These are phyloP conservation scores for Phytopythium cucurbitacearum DNA, from an alignment of 352 stramenopile species.

Conservation along the genomic window DNA sequence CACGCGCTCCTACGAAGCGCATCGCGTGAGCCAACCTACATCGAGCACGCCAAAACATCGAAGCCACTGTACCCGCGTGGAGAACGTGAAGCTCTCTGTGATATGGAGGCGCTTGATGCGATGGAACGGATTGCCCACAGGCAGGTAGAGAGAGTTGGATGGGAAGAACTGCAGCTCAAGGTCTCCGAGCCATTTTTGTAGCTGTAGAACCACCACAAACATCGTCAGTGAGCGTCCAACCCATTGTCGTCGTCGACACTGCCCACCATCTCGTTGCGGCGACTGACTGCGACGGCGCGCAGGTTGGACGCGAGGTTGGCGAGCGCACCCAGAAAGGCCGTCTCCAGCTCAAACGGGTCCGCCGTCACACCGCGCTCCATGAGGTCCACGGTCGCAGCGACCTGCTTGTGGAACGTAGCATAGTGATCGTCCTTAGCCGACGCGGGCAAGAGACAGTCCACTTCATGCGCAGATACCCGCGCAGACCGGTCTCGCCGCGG, in stretches of 20 bases:
- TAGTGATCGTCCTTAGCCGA: conserved; percentile 60
- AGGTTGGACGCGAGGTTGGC: conserved; percentile 76
- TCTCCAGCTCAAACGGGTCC: conserved; percentile 69
- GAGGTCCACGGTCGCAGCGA: conserved; percentile 19
- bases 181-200: conserved; percentile 63
- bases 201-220: conserved; percentile 16
- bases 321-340: conserved; percentile 60
- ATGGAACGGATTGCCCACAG: conserved; percentile 73
- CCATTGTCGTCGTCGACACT: not conserved
- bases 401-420: conserved; percentile 48
- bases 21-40: not conserved
- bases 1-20: conserved; percentile 51
- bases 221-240: not conserved
- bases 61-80: conserved; percentile 34
- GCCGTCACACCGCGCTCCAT: conserved; percentile 32
- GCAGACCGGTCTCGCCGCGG: conserved; percentile 12
- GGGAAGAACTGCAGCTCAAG: conserved; percentile 65
- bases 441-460: conserved; percentile 39
- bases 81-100: conserved; percentile 81
- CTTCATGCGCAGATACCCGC: conserved; percentile 29
- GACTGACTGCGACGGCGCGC: conserved; percentile 42
- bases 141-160: conserved; percentile 75
- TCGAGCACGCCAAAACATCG: not conserved
- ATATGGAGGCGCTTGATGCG: conserved; percentile 76
- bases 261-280: conserved; percentile 67